Conservation (phyloP, 2,329 filamentous ascomycete genomes). For the Colletotrichum sp. region DNA sequence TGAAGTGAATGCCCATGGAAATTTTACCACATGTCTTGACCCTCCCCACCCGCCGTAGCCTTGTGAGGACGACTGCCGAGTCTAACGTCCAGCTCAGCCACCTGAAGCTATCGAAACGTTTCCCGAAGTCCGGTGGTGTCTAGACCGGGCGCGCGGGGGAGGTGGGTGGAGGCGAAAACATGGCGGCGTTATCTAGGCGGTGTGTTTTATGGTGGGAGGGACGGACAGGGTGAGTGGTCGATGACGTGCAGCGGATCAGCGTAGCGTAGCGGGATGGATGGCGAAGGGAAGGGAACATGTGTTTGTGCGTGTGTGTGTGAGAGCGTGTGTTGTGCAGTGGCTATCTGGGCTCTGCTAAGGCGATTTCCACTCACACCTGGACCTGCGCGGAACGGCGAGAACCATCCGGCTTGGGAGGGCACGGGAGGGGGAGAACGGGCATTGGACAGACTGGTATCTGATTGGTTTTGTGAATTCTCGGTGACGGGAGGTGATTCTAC, state of each 20-base stretch:
- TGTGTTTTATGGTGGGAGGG: background rate
- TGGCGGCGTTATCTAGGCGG: background rate
- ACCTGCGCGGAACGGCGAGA: background rate
- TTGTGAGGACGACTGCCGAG: background rate
- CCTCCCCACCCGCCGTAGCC: background rate
- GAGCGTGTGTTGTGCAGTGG: background rate
- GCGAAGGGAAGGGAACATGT: background rate
- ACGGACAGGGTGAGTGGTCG: background rate
- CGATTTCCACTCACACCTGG: background rate
- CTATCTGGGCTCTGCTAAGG: background rate
- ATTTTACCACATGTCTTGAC: background rate
- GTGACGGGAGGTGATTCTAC: background rate
- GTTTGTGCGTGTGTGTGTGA: background rate
- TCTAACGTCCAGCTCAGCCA: background rate
- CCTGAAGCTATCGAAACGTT: background rate
- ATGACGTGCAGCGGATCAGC: conserved; percentile 16
- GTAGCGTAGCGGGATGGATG: background rate
- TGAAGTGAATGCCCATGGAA: background rate
- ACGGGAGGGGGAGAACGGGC: background rate
- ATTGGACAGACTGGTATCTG: background rate
- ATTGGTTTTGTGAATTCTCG: background rate
- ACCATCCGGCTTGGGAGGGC: background rate
- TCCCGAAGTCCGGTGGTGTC: background rate
- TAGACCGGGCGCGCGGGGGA: background rate
- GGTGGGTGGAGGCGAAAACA: background rate